A percentile compares a stretch with the other conserved stretches of the same genome.
Conservation (phyloP, 2,329 filamentous ascomycete species). For the Neopestalotiopsis sp. region DNA sequence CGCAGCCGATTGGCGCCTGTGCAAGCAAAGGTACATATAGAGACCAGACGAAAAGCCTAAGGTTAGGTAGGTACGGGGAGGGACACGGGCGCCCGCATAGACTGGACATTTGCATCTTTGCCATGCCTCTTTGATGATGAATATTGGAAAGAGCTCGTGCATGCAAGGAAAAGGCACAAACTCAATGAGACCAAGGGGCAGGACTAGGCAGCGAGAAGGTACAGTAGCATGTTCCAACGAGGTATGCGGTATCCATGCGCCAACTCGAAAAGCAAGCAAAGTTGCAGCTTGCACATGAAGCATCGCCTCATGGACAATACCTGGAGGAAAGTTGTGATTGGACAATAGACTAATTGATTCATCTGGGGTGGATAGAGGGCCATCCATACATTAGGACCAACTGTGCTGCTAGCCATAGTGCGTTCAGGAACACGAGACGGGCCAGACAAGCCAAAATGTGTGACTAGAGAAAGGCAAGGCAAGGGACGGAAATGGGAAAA, state of each 20-base stretch:
- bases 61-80: neutral
- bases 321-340: neutral
- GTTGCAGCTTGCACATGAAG: neutral
- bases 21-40: neutral
- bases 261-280: neutral
- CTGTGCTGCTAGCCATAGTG: neutral
- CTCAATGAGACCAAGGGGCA: too few relatives aligned
- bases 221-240: neutral
- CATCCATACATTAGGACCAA: neutral
- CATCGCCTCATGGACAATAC: too few relatives aligned
- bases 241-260: neutral
- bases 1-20: neutral
- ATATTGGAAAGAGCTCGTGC: neutral
- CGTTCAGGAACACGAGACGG: slow-evolving; percentile 7
- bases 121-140: neutral
- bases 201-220: neutral
- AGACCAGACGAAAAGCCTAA: neutral
- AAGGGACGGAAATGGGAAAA: neutral
- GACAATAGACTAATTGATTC: neutral
- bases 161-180: too few relatives aligned
- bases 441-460: neutral
- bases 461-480: neutral
- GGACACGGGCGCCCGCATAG: neutral
- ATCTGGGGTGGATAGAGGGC: neutral
- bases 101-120: neutral